phyloP scores from a whole-genome alignment of 2,329 filamentous ascomycete genomes.

The Diaporthe destruens region DNA sequence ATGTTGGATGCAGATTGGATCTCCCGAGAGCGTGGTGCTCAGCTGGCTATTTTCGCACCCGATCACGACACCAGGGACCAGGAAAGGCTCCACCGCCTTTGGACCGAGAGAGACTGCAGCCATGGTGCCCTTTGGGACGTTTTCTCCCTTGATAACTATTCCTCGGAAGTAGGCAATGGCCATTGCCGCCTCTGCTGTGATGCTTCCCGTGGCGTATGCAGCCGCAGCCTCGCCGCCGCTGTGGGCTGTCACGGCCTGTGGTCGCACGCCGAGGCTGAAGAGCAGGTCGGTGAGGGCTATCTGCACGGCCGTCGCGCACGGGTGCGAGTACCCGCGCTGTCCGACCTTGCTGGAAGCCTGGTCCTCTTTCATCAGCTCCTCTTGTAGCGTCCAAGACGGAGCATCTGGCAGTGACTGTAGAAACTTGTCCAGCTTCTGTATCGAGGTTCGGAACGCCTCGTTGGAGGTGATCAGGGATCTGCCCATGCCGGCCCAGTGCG shows the following conservation, averaged over 20 bases:
- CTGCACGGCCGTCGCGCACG: slow-evolving; percentile 56
- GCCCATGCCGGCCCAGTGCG: slow-evolving; percentile 50
- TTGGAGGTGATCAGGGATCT: not conserved
- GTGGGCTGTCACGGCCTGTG: slow-evolving; percentile 49
- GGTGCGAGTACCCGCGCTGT: slow-evolving; percentile 49
- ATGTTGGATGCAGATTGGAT: slow-evolving; percentile 40
- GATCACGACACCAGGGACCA: slow-evolving; percentile 24
- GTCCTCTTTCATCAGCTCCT: no score
- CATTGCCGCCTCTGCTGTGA: slow-evolving; percentile 43
- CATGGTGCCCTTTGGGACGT: slow-evolving; percentile 43
- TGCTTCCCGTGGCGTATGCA: slow-evolving; percentile 53
- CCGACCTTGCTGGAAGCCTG: slow-evolving; percentile 36
- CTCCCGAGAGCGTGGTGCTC: slow-evolving; percentile 33
- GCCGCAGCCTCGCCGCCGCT: slow-evolving; percentile 56
- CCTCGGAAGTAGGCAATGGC: slow-evolving; percentile 45
- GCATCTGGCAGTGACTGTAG: no score
- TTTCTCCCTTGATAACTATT: slow-evolving; percentile 14
- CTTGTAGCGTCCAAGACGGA: no score
- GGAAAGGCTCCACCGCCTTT: not conserved
- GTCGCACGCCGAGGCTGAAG: slow-evolving; percentile 46
- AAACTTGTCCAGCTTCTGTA: not conserved
- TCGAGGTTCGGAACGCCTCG: not conserved
- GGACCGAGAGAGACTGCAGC: slow-evolving; percentile 41
- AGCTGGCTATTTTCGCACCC: slow-evolving; percentile 35
- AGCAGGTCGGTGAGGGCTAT: slow-evolving; percentile 55